A percentile compares a stretch with the other conserved stretches of the same genome.
Evolutionary conservation across 2,329 filamentous ascomycete genomes (phyloP).

Genomic region (Apiospora kogelbergensis): DNA sequence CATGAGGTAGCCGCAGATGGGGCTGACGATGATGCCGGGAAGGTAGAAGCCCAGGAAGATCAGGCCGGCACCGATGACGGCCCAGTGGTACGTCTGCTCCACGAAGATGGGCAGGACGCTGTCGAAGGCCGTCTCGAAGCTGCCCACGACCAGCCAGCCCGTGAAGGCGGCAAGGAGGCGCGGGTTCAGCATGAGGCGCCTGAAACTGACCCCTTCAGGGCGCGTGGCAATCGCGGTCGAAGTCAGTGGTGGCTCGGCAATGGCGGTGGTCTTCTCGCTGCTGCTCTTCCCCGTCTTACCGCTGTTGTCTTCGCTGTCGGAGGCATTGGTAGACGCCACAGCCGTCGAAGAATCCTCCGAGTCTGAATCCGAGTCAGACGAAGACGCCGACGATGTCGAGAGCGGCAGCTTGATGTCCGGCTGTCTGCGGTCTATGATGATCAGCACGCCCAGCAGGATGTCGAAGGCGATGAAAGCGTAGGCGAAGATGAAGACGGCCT

Average conservation of each 20-base stretch:
- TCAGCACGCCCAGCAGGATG: conserved; percentile 11
- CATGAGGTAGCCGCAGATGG: conserved; percentile 7
- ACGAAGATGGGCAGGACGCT: conserved; percentile 10
- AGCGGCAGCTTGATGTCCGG: background rate
- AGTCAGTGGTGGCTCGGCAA: background rate
- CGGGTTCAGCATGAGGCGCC: background rate
- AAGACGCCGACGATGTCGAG: background rate
- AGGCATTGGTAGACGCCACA: background rate
- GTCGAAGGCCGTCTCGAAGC: conserved; percentile 9
- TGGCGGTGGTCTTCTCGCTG: background rate
- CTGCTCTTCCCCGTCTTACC: background rate
- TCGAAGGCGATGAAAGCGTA: conserved; percentile 10
- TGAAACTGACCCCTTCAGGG: background rate
- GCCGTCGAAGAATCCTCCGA: background rate
- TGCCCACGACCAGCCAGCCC: conserved; percentile 7
- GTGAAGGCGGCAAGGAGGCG: conserved; percentile 2
- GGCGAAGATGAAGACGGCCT: conserved; percentile 14
- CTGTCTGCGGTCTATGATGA: conserved; percentile 2
- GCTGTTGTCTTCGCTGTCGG: background rate
- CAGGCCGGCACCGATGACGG: background rate
- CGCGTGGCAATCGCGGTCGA: background rate
- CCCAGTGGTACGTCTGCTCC: conserved; percentile 4
- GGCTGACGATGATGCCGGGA: conserved; percentile 1
- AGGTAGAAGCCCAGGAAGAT: conserved; percentile 8
- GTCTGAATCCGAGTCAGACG: background rate